Percentiles rank a stretch among this genome's conserved stretches.
phyloP scores from a whole-genome alignment of 2,329 filamentous ascomycete species.

The Colletotrichum melonis region DNA sequence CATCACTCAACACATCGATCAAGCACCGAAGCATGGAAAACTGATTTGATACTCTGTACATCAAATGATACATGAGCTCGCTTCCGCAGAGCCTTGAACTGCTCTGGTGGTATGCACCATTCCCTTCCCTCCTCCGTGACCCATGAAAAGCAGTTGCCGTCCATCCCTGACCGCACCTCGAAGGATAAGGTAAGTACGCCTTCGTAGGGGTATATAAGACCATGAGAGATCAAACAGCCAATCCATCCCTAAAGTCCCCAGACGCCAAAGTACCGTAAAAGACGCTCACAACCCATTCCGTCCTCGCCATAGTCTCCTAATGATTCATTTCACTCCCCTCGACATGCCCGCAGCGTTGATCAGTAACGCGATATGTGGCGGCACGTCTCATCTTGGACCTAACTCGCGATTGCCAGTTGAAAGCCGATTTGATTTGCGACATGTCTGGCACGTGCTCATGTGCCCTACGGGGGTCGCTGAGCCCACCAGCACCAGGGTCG shows the following conservation, averaged over 20 bases:
- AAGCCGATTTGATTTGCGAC: neutral
- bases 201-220: conserved; percentile 37
- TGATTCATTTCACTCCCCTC: neutral
- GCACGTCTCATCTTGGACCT: neutral
- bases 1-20: neutral
- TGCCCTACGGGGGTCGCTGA: neutral
- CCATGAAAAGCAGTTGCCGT: conserved; percentile 18
- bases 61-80: conserved; percentile 26
- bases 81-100: neutral
- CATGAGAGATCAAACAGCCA: conserved; percentile 31
- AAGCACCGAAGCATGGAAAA: neutral
- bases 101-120: conserved; percentile 23
- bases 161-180: conserved; percentile 32
- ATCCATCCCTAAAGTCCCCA: conserved; percentile 5
- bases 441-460: neutral
- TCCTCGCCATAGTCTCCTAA: neutral
- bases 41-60: conserved; percentile 15
- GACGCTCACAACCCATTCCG: conserved; percentile 15
- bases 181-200: conserved; percentile 32
- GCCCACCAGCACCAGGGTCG: neutral
- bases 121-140: neutral
- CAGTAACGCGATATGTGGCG: neutral
- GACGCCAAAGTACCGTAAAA: conserved; percentile 28
- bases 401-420: neutral
- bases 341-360: neutral